Percentiles rank a stretch among this genome's conserved stretches.
Evolutionary conservation across 768 basidiomycete genomes (phyloP).

Genomic region (Naganishia randhawae): DNA sequence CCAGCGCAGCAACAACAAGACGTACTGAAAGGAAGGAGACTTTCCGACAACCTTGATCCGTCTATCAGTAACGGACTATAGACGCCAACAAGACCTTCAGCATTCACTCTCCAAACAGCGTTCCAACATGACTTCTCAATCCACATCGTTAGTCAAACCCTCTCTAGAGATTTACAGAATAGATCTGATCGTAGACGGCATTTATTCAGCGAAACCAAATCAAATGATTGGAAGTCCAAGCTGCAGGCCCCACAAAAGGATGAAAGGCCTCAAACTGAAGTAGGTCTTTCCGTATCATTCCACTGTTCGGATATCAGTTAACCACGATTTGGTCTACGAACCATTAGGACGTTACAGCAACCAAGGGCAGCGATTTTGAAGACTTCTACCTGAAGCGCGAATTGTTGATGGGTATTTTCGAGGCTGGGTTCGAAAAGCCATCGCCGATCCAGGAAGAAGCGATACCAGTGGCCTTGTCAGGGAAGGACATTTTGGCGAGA

Average conservation of each 20-base stretch:
- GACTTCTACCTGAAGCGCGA: conserved; percentile 88
- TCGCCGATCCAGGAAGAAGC: conserved; percentile 99
- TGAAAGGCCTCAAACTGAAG: conserved; percentile 85
- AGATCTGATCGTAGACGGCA: neutral
- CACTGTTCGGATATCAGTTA: neutral
- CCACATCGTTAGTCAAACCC: neutral
- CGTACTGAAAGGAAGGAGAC: conserved; percentile 2
- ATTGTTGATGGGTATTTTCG: conserved; percentile 98
- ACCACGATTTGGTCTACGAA: neutral
- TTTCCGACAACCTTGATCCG: neutral
- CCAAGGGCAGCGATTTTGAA: conserved; percentile 92
- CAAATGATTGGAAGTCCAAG: conserved; percentile 63
- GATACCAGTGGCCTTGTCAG: conserved; percentile 87
- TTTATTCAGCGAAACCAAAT: neutral
- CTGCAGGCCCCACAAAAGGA: conserved; percentile 88
- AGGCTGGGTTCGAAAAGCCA: conserved; percentile 86
- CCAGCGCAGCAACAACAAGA: neutral
- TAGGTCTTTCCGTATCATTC: conserved; percentile 33
- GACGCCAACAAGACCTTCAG: neutral
- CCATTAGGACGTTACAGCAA: conserved; percentile 75
- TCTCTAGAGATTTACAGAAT: neutral
- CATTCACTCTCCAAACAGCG: neutral
- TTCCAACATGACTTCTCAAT: neutral
- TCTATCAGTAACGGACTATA: neutral
- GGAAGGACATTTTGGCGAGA: conserved; percentile 67